Base-by-base conservation (phyloP, 148 eudicot species). In the Spergularia marina region DNA sequence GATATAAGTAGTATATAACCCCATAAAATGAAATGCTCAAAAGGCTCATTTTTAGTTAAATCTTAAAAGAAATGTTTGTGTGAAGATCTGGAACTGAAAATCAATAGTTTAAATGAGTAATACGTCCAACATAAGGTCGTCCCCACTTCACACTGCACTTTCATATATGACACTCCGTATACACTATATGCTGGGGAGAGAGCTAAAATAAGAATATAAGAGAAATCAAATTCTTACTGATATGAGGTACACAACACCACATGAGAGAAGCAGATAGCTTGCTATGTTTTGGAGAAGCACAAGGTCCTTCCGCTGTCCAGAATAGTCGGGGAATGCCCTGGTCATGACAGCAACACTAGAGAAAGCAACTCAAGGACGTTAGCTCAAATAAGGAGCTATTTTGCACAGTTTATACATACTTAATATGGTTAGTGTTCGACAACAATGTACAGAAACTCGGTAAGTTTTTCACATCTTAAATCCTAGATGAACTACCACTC, bases 281-380 rank as follows among this genome's bases (percentile, higher is more conserved):
- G 97, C 81, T 74, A 95, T 79, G 84, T 89, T 86, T 77, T 89
- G 97, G 53, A 92, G 88, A 85, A 89, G 89, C 77, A 89, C 80
- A 73, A 95, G 82, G 76, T 78, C 86, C 63, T 77, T 60, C 65
- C 74, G 80, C 21, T 85, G 54, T 71, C 82, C 84, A 40, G 73
- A 63, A 68, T 82, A 80, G 72, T 87, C 96, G 49, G 91, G 91
- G 69, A 84, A 95, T 76, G 98, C 98, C 83, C 88, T 87, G 17
- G 98, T 95, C 96, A 91, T 95, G 76, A 95, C 96, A 70, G 96
- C 98, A 85, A 92, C 96, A 86, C 98, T 95, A 84, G 61, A 82
- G 70, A 54, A 80, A 77, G 59, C 47, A 65, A 64, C 58, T 63
- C 63, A 72, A 6, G 51, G 59, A 8, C 36, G 62, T 71, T 52